Conservation (phyloP, 176 grass and related monocot species). For the Raddia guianensis region DNA sequence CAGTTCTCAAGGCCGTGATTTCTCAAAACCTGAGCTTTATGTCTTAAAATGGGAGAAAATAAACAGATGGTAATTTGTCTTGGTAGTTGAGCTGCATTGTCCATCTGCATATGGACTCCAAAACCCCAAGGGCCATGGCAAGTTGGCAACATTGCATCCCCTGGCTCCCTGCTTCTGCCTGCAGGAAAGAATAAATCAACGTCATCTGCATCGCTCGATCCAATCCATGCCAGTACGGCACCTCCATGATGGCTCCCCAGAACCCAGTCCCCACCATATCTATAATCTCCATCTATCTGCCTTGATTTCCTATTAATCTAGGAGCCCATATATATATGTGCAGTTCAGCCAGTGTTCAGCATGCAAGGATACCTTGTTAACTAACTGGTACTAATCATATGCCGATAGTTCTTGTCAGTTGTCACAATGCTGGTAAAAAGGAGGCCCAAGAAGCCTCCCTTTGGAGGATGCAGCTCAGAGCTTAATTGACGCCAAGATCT, state of each 20-base stretch:
- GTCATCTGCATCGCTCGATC: slow-evolving; percentile 18
- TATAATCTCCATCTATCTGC: not conserved
- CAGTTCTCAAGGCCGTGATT: not conserved
- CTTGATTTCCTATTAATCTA: not conserved
- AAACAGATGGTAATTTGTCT: not conserved
- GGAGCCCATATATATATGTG: not conserved
- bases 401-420: not conserved
- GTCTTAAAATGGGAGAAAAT: not conserved
- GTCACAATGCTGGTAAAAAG: slow-evolving; percentile 1
- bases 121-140: not conserved
- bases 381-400: not conserved
- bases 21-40: not conserved
- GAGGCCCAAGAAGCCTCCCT: not conserved
- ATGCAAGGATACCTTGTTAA: not conserved
- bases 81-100: slow-evolving; percentile 35
- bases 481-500: slow-evolving; percentile 1
- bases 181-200: not conserved
- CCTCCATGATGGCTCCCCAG: not conserved
- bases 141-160: not conserved
- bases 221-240: not conserved
- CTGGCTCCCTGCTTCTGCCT: not conserved
- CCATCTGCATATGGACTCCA: slow-evolving; percentile 4
- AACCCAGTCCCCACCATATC: not conserved
- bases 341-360: not conserved
- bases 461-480: not conserved